A percentile compares a stretch with the other conserved stretches of the same genome.
These are phyloP conservation scores for Entomophthora muscae DNA, from an alignment of 371 early-diverging fungal genomes.

Conservation along the genomic window DNA sequence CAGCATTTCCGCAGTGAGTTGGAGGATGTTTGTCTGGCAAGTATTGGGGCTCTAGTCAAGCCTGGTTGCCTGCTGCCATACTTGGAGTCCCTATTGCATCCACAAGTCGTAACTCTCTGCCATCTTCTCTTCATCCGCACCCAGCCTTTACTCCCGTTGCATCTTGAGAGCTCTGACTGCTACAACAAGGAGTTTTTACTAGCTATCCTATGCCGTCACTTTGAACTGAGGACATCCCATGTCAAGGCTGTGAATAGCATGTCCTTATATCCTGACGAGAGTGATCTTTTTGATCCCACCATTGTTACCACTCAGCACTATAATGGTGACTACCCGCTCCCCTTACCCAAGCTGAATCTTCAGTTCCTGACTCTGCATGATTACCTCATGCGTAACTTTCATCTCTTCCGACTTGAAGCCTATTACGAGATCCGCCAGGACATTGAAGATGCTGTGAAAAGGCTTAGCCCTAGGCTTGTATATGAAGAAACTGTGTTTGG, in stretches of 20 bases:
- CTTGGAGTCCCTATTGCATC: slow-evolving; percentile 27
- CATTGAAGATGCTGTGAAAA: slow-evolving; percentile 66
- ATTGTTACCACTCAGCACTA: slow-evolving; percentile 37
- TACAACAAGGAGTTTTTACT: slow-evolving; percentile 23
- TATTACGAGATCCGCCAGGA: slow-evolving; percentile 71
- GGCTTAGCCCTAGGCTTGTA: slow-evolving; percentile 38
- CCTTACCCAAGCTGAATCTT: slow-evolving; percentile 77
- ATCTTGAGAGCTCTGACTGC: slow-evolving; percentile 11
- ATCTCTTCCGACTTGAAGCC: slow-evolving; percentile 62
- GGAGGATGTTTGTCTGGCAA: slow-evolving; percentile 52
- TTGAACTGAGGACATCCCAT: slow-evolving; percentile 39
- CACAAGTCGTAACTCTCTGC: slow-evolving; percentile 31
- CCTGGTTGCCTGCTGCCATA: slow-evolving; percentile 29
- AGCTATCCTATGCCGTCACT: slow-evolving; percentile 32
- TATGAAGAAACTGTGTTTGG: slow-evolving; percentile 45
- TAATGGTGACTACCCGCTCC: slow-evolving; percentile 43
- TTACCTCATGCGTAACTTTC: slow-evolving; percentile 70
- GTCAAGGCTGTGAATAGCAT: slow-evolving; percentile 43
- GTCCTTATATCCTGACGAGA: slow-evolving; percentile 75
- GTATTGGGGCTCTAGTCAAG: slow-evolving; percentile 40
- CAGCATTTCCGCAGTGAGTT: slow-evolving; percentile 38
- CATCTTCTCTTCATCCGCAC: slow-evolving; percentile 34
- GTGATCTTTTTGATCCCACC: slow-evolving; percentile 20
- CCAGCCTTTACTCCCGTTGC: slow-evolving; percentile 10
- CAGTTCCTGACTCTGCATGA: slow-evolving; percentile 87